A percentile compares a stretch with the other conserved stretches of the same genome.
Conservation (phyloP, 495 filamentous ascomycete species). For the Geoglossum glabrum region DNA sequence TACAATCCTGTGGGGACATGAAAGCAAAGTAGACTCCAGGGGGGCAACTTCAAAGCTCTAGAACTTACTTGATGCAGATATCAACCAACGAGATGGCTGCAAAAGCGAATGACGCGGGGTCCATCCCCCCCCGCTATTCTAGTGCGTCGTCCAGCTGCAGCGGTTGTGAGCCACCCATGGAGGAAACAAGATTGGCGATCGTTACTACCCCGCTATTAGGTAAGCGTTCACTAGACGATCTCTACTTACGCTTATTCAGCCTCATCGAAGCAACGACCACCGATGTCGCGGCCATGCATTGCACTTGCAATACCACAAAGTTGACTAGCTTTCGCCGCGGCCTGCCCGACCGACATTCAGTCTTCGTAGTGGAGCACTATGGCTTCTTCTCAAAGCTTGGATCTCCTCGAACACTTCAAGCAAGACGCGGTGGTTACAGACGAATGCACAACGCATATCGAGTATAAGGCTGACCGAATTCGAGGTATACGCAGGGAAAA, state of each 20-base stretch:
- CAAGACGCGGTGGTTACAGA: constrained; percentile 1
- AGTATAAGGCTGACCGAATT: constrained; percentile 2
- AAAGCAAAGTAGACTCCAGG: not conserved
- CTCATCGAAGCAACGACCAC: too few species aligned
- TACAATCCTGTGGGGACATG: not conserved
- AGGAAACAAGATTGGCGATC: too few species aligned
- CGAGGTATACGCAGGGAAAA: constrained; percentile 4
- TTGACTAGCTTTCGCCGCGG: too few species aligned
- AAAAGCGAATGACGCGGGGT: not conserved
- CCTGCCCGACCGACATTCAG: too few species aligned
- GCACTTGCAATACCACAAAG: too few species aligned
- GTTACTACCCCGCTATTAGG: too few species aligned
- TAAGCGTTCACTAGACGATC: too few species aligned
- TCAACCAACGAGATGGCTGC: not conserved
- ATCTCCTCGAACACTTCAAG: constrained; percentile 7
- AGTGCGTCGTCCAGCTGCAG: too few species aligned
- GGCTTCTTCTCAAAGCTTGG: not conserved
- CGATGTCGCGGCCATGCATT: too few species aligned
- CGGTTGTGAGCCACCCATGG: too few species aligned
- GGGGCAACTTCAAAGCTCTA: not conserved
- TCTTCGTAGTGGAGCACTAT: too few species aligned
- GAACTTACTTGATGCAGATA: not conserved
- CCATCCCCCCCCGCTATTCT: not conserved
- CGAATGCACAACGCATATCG: constrained; percentile 4
- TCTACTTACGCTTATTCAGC: too few species aligned